Evolutionary conservation across 371 early-diverging fungal genomes (phyloP).

Genomic region (Polyrhizophydium stewartii): DNA sequence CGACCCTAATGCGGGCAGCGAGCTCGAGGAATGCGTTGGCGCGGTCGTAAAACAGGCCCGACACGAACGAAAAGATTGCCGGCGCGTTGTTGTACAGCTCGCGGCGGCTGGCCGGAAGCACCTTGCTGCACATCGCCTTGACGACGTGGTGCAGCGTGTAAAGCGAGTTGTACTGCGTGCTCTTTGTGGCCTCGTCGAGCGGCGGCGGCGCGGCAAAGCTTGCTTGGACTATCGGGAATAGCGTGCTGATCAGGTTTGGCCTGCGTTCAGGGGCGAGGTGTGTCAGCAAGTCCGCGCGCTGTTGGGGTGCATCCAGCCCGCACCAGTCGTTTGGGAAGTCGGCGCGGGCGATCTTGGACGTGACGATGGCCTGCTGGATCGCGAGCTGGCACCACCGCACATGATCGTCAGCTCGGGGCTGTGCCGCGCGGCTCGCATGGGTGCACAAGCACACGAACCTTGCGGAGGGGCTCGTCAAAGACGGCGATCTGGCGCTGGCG

Average conservation of each 20-base stretch:
- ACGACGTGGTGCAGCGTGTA: constrained; percentile 73
- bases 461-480: constrained; percentile 62
- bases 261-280: constrained; percentile 21
- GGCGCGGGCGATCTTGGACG: constrained; percentile 70
- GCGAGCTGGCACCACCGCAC: constrained; percentile 4
- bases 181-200: constrained; percentile 17
- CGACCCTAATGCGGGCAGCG: constrained; percentile 2
- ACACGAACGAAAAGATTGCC: constrained; percentile 25
- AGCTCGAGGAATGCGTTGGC: constrained; percentile 6
- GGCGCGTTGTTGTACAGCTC: constrained; percentile 48
- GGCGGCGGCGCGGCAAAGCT: constrained; percentile 18
- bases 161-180: constrained; percentile 65
- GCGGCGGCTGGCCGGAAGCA: constrained; percentile 61
- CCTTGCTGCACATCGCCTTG: constrained; percentile 72
- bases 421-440: no score
- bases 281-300: no score
- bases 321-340: constrained; percentile 84
- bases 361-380: constrained; percentile 45
- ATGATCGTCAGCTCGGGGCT: no score
- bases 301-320: no score
- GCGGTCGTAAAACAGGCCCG: constrained; percentile 17
- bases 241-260: constrained; percentile 64
- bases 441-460: constrained; percentile 34
- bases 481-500: constrained; percentile 52
- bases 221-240: constrained; percentile 60